Base-by-base conservation (phyloP, 805 yeast genomes). In the Zygotorulaspora chibaensis region DNA sequence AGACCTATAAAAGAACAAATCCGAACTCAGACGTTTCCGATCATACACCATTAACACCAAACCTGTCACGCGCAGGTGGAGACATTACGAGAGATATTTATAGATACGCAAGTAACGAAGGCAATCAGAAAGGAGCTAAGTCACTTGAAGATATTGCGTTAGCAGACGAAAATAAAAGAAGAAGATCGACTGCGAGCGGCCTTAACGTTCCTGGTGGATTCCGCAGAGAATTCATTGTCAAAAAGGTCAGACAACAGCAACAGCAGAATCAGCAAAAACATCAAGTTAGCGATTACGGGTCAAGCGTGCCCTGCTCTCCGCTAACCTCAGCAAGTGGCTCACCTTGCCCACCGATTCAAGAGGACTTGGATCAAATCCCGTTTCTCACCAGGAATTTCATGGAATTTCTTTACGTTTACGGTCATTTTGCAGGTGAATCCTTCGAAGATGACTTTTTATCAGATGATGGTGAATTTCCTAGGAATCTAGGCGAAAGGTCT, bases 351-450 rank as follows among this genome's bases (percentile, higher is more conserved):
- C 35, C 34, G 2, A 35, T 25, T 15, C 57, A 57, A 18, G 63
- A 59, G 34, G 62, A 61, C 15, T 42, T 62, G 34, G 65, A 64
- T 5, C 55, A 65, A 38, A 67, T 71, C 2, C 76, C 80, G 8
- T 73, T 81, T 46, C 62, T 84, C 33, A 81, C 95, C 1, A 75
- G 79, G 47, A 86, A 85, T 62, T 86, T 86, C 52, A 71, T 85
- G 54, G 93, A 86, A 62, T 86, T 86, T 58, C 68, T 86, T 38
- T 81, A 85, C 51, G 73, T 86, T 7, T 86, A 86, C 63, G 95
- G 95, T 6, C 91, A 86, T 68, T 86, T 86, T 66, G 93, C 93
- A 2, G 95, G 95, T 60, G 93, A 85, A 64, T 79, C 81, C 33
- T 73, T 85, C 43, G 91, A 84, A 56, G 84, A 80, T 57, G 89